Evolutionary conservation across 257 asterid genomes (phyloP), one percentile per base, ranked within the genome.

Genomic region (Gardenia jasminoides): DNA sequence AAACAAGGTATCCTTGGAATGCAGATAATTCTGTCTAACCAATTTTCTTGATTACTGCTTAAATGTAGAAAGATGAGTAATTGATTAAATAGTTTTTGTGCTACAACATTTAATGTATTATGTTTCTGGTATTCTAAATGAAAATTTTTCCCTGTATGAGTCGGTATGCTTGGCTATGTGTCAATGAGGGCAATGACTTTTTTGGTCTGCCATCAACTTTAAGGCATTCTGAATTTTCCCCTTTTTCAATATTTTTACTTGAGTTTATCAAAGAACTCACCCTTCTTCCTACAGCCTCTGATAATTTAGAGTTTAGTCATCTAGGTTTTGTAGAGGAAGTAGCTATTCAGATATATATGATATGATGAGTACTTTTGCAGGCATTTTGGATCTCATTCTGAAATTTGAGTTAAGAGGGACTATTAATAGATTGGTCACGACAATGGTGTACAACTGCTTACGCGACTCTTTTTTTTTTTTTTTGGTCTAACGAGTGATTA

Each of bases 151-250:
- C 4, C 33, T 3, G 8, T 41, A 0, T 0, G 10, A 13, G 16
- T 43, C 22, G 24, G 36, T 74, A 41, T 52, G 39, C 36, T 74
- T 22, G 76, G 46, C 58, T 36, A 20, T 24, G 24, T 22, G 54
- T 43, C 26, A 74, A 56, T 74, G 31, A 56, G 13, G 22, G 39
- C 16, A 36, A 48, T 20, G 68, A 36, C 61, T 73, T 19, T 73
- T 36, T 33, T 74, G 24, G 39, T 74, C 24, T 76, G 47, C 47
- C 69, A n/a, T 58, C 78, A 77, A 66, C 74, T 62, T 48, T 77
- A 33, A 67, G 47, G 39, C 22, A 48, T 41, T 41, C 62, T 20
- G 30, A 24, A 44, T 7, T 24, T 10, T 1, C 47, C 28, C 67
- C 33, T 13, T 47, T 20, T 62, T 47, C 50, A 16, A 31, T 64